These are phyloP conservation scores for Boletellus ananas DNA, from an alignment of 768 basidiomycete genomes.

Conservation along the genomic window DNA sequence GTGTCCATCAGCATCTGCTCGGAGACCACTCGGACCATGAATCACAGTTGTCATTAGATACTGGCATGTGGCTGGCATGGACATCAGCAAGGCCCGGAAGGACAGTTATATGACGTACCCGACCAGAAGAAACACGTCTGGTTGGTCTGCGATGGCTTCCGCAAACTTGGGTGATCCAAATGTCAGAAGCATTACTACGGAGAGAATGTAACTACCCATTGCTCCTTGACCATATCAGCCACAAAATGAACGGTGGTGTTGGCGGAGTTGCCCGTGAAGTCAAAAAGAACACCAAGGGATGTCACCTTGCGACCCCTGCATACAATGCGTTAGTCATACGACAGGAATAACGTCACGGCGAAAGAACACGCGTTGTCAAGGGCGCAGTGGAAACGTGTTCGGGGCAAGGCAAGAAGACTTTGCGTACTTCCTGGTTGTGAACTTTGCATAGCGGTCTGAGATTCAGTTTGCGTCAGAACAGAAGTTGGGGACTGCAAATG, in stretches of 20 bases:
- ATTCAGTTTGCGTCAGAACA: slow-evolving; percentile 24
- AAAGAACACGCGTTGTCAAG: no score
- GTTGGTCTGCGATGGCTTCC: slow-evolving; percentile 74
- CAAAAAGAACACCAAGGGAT: slow-evolving; percentile 72
- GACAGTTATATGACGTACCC: slow-evolving; percentile 40
- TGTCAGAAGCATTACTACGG: neutral
- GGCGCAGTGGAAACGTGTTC: neutral
- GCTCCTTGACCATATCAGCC: slow-evolving; percentile 71
- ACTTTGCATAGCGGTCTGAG: slow-evolving; percentile 61
- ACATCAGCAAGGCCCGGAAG: neutral
- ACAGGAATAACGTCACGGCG: neutral
- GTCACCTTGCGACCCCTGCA: slow-evolving; percentile 67
- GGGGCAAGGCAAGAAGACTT: neutral
- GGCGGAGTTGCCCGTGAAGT: slow-evolving; percentile 67
- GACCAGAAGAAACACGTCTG: slow-evolving; percentile 76
- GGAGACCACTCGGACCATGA: neutral
- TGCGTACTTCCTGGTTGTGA: slow-evolving; percentile 65
- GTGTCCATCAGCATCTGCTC: neutral
- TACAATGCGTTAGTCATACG: neutral
- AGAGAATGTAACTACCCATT: slow-evolving; percentile 52
- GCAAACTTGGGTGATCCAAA: slow-evolving; percentile 48
- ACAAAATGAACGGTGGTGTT: slow-evolving; percentile 77
- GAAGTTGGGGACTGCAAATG: slow-evolving; percentile 24
- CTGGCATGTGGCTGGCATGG: slow-evolving; percentile 72
- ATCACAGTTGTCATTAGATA: slow-evolving; percentile 63